These are phyloP conservation scores for Alternaria hordeiaustralica DNA, from an alignment of 2,329 filamentous ascomycete species.

Conservation along the genomic window DNA sequence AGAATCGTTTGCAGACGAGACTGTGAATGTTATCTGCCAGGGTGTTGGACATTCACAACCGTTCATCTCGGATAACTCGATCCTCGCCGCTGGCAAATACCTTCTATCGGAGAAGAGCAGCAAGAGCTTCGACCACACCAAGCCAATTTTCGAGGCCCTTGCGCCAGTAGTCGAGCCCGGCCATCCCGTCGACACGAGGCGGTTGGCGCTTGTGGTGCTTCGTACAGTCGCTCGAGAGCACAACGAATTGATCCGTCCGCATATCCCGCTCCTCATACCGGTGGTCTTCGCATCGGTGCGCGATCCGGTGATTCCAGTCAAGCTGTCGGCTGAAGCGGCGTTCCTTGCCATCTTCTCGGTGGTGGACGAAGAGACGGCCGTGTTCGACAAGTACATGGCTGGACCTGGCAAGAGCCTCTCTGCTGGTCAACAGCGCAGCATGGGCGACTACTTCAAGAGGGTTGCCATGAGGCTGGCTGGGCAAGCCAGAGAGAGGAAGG, in stretches of 20 bases:
- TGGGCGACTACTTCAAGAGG: conserved; percentile 97
- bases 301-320: conserved; percentile 91
- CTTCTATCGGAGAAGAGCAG: conserved; percentile 70
- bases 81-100: conserved; percentile 90
- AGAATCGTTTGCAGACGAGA: conserved; percentile 73
- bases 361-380: conserved; percentile 80
- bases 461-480: conserved; percentile 83
- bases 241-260: conserved; percentile 80
- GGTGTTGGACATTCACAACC: conserved; percentile 75
- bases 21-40: conserved; percentile 77
- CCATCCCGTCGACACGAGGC: conserved; percentile 79
- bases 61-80: conserved; percentile 86
- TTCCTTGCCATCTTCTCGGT: conserved; percentile 92
- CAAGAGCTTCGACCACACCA: conserved; percentile 77
- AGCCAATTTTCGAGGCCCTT: conserved; percentile 80
- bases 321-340: conserved; percentile 91
- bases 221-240: conserved; percentile 83
- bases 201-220: conserved; percentile 83
- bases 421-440: conserved; percentile 79
- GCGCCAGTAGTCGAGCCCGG: conserved; percentile 78
- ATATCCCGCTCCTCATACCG: conserved; percentile 78
- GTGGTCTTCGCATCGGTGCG: conserved; percentile 89
- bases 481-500: conserved; percentile 86
- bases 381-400: conserved; percentile 91
- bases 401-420: conserved; percentile 69